A percentile compares a stretch with the other conserved stretches of the same genome.
phyloP scores from a whole-genome alignment of 805 yeast genomes.

The Yarrowia divulgata region DNA sequence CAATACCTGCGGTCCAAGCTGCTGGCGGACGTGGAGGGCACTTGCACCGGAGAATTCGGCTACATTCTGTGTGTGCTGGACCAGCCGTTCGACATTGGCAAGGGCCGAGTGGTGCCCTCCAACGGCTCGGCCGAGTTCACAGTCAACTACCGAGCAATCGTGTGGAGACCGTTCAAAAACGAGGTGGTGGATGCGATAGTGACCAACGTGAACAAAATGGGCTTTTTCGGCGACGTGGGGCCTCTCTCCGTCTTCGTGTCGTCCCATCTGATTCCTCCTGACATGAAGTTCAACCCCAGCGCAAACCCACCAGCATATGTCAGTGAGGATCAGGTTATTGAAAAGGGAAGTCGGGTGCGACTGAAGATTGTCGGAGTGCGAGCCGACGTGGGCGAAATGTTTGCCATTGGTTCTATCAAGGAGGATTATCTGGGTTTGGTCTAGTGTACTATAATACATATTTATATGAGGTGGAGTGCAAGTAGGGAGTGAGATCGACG shows the following conservation, averaged over 20 bases:
- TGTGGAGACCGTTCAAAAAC: constrained; percentile 96
- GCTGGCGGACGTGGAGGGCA: constrained; percentile 95
- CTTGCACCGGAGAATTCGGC: constrained; percentile 98
- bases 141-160: constrained; percentile 94
- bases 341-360: constrained; percentile 91
- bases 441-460: constrained; percentile 45
- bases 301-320: constrained; percentile 99
- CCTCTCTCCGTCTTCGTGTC: constrained; percentile 94
- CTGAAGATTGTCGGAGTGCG: constrained; percentile 96
- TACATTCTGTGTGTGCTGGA: constrained; percentile 95
- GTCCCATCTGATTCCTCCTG: constrained; percentile 92
- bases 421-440: constrained; percentile 96
- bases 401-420: constrained; percentile 96
- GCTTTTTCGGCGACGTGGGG: constrained; percentile 97
- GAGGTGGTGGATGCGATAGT: constrained; percentile 98
- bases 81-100: constrained; percentile 92
- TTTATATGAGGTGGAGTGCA: constrained; percentile 10
- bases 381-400: constrained; percentile 95
- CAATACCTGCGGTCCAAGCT: constrained; percentile 88
- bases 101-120: constrained; percentile 88
- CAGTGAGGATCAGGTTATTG: constrained; percentile 92
- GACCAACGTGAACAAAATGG: constrained; percentile 91
- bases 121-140: constrained; percentile 96
- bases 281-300: constrained; percentile 90
- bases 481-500: no score